Evolutionary conservation across 257 asterid species (phyloP), one percentile per base, ranked within the genome.

Genomic region (Dorcoceras hygrometricum): DNA sequence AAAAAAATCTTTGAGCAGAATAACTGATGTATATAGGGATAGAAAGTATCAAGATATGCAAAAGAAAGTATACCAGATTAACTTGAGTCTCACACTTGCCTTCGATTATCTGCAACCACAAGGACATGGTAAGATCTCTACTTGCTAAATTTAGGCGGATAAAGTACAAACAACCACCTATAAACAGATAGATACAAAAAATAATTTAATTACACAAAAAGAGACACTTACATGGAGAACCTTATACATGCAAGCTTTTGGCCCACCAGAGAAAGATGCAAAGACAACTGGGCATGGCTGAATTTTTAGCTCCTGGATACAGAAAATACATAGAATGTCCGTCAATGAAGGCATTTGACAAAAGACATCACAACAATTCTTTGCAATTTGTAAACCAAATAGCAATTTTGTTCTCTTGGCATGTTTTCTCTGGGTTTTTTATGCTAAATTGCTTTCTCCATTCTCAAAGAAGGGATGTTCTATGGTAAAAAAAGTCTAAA

Each of bases 201-300:
- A 68, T 57, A n/a, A 9, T 55, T 50, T 27, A 24, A 59, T 29
- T 26, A n/a, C 28, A 28, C 43, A 70, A 70, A 34, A 62, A 64
- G 34, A 26, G 18, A n/a, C 20, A 63, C 61, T 78, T 83, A 90
- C 99, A 96, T 89, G 96, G 75, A 90, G 80, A 77, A 89, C 89
- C 81, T 94, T 94, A 71, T 88, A 94, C 98, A 90, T 85, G 77
- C 98, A 88, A 67, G 98, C 89, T 82, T 88, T 94, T 6, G 95
- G 96, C 65, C 99, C 99, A 27, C 95, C 95, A 19, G 99, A 94
- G 76, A 94, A 94, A 11, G 99, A 94, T 68, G 96, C 96, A 75
- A 94, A 83, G 71, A 90, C 89, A 58, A 94, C 82, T 8, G 99
- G 98, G 80, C 96, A 80, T 26, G 96, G 96, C 78, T 87, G 82